Evolutionary conservation across 2,329 filamentous ascomycete species (phyloP), one percentile per base, ranked within the genome.

Genomic region (Fusarium veterinarium): DNA sequence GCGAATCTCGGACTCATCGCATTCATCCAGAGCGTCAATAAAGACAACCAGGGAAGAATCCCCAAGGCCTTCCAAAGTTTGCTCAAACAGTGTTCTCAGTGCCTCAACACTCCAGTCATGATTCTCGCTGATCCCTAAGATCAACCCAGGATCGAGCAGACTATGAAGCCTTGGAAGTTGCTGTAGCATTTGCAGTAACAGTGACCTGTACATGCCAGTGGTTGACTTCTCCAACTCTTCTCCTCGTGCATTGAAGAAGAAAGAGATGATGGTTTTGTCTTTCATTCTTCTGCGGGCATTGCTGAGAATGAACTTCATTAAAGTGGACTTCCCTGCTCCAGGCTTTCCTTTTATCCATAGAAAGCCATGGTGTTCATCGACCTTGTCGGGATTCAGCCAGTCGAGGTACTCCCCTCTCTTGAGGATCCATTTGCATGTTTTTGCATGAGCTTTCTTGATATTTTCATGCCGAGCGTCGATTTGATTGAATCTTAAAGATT

Each of bases 241-340:
- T 0, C 86, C 86, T 56, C 85, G 76, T 0, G 85, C 86, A 56
- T 87, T 84, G 79, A 88, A 88, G 76, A 88, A 88, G 75, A 87
- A 88, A 0, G 80, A 84, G 2, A 85, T 58, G 2, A 84, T 66
- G 1, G 75, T 55, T 1, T 14, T 44, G 4, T 67, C 30, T 16
- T 67, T 75, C 38, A 63, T 67, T 10, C 0, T 61, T 33, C 63
- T 56, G 20, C 69, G 52, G 2, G 46, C 23, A 28, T 48, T 37
- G 7, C 8, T 56, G 0, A 75, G 62, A 5, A 74, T 68, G 41
- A 81, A 84, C 48, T 85, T 86, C 82, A 86, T 85, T 4, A 86
- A 35, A 0, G 83, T 86, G 0, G 83, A 87, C 53, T 87, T 88
- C 0, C 84, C 84, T 2, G 81, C 77, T 0, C 84, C 84, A 0